Base-by-base conservation (phyloP, 768 basidiomycete genomes). In the Leccinellum rugosiceps region DNA sequence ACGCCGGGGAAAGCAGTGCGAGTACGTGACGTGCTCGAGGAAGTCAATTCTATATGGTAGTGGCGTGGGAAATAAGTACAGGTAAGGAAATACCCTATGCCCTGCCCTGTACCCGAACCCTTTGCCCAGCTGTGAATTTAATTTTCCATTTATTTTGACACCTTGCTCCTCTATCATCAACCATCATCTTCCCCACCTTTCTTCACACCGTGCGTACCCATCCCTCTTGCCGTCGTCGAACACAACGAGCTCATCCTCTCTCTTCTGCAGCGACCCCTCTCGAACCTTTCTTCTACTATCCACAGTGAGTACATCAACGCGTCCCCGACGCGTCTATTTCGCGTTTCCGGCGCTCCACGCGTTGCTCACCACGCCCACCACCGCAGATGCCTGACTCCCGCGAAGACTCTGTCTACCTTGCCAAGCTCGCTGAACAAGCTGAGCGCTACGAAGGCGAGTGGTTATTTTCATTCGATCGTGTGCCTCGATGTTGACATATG, bases 361-460 rank as follows among this genome's bases (percentile, higher is more conserved):
- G 55, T 62, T 47, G 32, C 61, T 70, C 28, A 70, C 48, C 25
- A 28, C 48, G 51, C 35, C 46, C 52, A 43, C 17, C 13, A 28
- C 58, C 52, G 14, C 50, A 90, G 88, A 91, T 91, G 90, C 75
- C 86, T 72, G 87, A 88, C 72, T 65, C 70, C 48, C 92, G 94
- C 72, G 94, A 95, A 86, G 92, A 95, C 77, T 93, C 90, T 69
- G 95, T 98, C 78, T 98, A 98, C 85, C 94, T 97, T 78, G 95
- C 96, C 81, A 98, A 98, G 92, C 94, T 98, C 82, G 93, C 94
- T 75, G 94, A 98, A 83, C 94, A 98, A 82, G 96, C 96, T 69
- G 95, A 98, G 84, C 95, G 96, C 51, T 98, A 98, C 75, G 95
- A 98, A 82, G 95, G 95, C 89, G 45, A 50, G 79, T 72, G 31